Percentiles rank a stretch among this genome's conserved stretches.
phyloP scores from a whole-genome alignment of 73 alveolate genomes.

The Paramecium sexaurelia region DNA sequence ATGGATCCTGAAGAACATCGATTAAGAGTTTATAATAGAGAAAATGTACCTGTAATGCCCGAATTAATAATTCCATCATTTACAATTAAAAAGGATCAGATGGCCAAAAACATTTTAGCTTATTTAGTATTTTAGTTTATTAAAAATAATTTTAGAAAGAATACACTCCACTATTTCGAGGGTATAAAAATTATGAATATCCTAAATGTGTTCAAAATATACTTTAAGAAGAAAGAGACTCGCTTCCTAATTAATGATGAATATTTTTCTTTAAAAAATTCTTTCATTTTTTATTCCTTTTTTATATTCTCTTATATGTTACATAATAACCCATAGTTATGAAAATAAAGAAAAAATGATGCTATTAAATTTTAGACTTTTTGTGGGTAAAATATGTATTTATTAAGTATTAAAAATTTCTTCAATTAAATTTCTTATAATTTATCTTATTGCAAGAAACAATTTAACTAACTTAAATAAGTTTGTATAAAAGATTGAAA shows the following conservation, averaged over 20 bases:
- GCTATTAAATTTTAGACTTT: neutral
- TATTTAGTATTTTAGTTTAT: neutral
- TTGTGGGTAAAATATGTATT: constrained; percentile 71
- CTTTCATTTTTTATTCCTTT: neutral
- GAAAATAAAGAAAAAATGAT: constrained; percentile 28
- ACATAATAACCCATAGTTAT: neutral
- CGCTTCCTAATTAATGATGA: neutral
- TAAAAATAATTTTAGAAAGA: constrained; percentile 11
- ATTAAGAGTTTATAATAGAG: constrained; percentile 40
- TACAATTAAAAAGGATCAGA: neutral
- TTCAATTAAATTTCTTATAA: too few relatives aligned
- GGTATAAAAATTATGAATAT: constrained; percentile 21
- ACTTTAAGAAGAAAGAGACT: neutral
- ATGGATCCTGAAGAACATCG: constrained; percentile 53
- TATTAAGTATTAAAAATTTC: too few relatives aligned
- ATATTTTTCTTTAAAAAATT: neutral
- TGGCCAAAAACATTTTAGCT: constrained; percentile 20
- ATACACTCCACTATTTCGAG: constrained; percentile 41
- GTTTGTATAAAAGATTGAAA: too few relatives aligned
- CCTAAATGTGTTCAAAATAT: constrained; percentile 32
- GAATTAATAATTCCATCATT: neutral
- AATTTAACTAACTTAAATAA: too few relatives aligned
- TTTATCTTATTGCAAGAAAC: too few relatives aligned
- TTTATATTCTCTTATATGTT: neutral
- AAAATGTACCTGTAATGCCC: constrained; percentile 8